Evolutionary conservation across 352 stramenopile genomes (phyloP), one percentile per base, ranked within the genome.

Genomic region (Pythium coloratum): DNA sequence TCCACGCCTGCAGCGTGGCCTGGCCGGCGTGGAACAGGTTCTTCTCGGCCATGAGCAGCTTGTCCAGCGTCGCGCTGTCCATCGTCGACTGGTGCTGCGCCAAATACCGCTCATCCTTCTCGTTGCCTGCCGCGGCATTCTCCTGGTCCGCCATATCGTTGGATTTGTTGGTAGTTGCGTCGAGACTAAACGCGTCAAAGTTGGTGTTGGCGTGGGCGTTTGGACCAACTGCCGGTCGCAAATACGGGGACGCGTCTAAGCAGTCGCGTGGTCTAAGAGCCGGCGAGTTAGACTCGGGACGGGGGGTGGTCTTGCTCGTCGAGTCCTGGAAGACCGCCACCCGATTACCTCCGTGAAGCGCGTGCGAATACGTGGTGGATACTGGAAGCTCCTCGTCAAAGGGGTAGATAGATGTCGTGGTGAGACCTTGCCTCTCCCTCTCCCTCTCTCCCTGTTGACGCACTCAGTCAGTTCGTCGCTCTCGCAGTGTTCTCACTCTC

Each of bases 51-150:
- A 80, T 87, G 8, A 94, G 62, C 36, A 95, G 76, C 72, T 92
- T 92, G 67, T 91, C 85, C 49, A 92, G 76, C 59, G 87, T 95
- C 36, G 75, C 80, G 42, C 79, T 91, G 77, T 95, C 85, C 82
- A 94, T 94, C 13, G 81, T 88, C 38, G 81, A 86, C 70, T 92
- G 81, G 0, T 81, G 84, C 69, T 89, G 79, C 18, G 78, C 70
- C 51, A 87, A 66, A 57, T 90, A 90, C 26, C 75, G 76, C 14
- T 89, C 76, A 12, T 91, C 79, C 51, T 72, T 53, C 14, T 53
- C 46, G 46, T 30, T 28, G 44, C 18, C 18, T 4, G n/a, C 6
- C 40, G 42, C 20, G 8, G 42, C 12, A 26, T 53, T 44, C 26
- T 30, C 20, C 9, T 50, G 20, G 59, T 24, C 28, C 2, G 30